Evolutionary conservation across 768 basidiomycete species (phyloP).

Genomic region (Russula earlei): DNA sequence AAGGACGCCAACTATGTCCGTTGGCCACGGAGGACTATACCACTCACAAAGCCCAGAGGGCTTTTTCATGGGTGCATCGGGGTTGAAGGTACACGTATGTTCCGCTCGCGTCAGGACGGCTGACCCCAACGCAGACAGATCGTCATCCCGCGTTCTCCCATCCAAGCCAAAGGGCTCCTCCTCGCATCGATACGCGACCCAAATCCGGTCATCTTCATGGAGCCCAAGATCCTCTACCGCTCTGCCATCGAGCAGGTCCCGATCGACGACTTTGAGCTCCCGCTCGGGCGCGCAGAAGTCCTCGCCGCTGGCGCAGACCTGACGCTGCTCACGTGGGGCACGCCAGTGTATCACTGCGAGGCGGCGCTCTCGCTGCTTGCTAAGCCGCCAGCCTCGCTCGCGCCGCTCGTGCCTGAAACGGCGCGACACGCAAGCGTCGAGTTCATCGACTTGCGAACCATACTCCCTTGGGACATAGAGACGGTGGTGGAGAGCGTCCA

Average conservation of each 20-base stretch:
- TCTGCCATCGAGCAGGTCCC: conserved; percentile 94
- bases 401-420: conserved; percentile 52
- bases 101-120: background rate
- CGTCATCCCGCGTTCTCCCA: conserved; percentile 89
- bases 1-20: conserved; percentile 82
- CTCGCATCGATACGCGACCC: conserved; percentile 84
- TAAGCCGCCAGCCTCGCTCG: conserved; percentile 55
- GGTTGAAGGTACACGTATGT: conserved; percentile 55
- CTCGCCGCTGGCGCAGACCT: conserved; percentile 69
- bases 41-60: conserved; percentile 95
- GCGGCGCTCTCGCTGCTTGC: conserved; percentile 65
- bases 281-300: conserved; percentile 71
- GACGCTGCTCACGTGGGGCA: conserved; percentile 91
- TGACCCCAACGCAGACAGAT: conserved; percentile 30
- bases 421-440: conserved; percentile 68
- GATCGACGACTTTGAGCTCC: conserved; percentile 76
- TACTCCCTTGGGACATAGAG: conserved; percentile 83
- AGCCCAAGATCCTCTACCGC: conserved; percentile 88
- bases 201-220: conserved; percentile 92
- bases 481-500: conserved; percentile 74
- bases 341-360: conserved; percentile 85
- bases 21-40: conserved; percentile 86
- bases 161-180: conserved; percentile 91
- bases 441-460: conserved; percentile 82
- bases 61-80: conserved; percentile 86